Conservation (phyloP, 2,329 filamentous ascomycete species). For the Alternaria ventricosa region DNA sequence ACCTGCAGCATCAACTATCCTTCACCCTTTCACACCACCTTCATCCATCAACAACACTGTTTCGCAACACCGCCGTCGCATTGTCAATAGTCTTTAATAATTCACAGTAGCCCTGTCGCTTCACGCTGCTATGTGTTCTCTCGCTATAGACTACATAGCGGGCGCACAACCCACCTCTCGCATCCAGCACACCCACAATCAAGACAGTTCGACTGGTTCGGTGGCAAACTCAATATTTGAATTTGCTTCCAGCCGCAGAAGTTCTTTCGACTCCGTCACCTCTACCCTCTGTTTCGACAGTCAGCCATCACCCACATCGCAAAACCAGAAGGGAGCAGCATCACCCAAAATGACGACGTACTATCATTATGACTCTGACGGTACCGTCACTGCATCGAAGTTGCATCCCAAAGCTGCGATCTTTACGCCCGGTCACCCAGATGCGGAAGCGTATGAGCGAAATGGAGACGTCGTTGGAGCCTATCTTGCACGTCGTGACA, state of each 20-base stretch:
- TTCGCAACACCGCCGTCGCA: not conserved
- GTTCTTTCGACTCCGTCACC: not conserved
- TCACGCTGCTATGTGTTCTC: slow-evolving; percentile 3
- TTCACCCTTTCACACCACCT: not conserved
- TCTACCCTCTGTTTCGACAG: not conserved
- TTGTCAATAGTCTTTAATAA: not conserved
- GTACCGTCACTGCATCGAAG: not conserved
- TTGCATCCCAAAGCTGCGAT: not conserved
- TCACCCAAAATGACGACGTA: slow-evolving; percentile 8
- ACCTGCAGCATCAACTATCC: not conserved
- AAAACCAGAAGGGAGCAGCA: not conserved
- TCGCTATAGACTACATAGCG: not conserved
- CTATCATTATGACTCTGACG: slow-evolving; percentile 7
- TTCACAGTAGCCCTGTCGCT: not conserved
- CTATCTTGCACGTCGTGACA: slow-evolving; percentile 9
- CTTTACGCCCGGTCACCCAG: not conserved
- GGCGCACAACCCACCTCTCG: not conserved
- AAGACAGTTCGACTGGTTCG: not conserved
- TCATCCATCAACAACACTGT: not conserved
- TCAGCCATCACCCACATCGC: not conserved
- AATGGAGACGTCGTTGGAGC: slow-evolving; percentile 17
- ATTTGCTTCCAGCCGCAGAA: not conserved
- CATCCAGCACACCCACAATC: not conserved
- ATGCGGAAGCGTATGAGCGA: not conserved
- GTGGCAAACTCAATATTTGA: not conserved